Evolutionary conservation across 192 early-diverging fungal genomes (phyloP), one percentile per base, ranked within the genome.

Genomic region (Spinellus fusiger): DNA sequence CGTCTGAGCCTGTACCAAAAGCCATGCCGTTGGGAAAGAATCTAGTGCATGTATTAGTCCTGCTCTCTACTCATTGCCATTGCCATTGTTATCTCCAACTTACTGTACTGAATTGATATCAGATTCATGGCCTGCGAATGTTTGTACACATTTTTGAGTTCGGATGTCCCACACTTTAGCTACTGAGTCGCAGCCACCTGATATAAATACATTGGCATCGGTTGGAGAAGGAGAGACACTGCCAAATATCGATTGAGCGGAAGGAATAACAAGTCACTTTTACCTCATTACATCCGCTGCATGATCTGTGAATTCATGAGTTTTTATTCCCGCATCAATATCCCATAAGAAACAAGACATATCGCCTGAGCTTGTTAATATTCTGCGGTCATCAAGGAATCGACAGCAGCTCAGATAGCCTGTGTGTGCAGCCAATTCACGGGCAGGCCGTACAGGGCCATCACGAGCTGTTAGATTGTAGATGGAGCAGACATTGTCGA

Each of bases 281-380:
- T 73, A 83, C 81, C 81, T 91, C 96, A 98, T 98, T 53, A 98
- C 96, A 70, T 98, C 96, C 46, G 93, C 96, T 3, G 90, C 92
- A 68, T 98, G 96, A 73, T 98, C 96, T 66, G 82, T 93, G 67
- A 97, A 98, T 71, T 97, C 94, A 68, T 91, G 82, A 35, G 85
- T 87, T 79, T 97, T 98, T 68, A 94, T 84, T 51, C 96, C 96
- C 0, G 96, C 93, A 77, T 97, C 96, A 65, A 98, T 93, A 78
- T 98, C 96, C 96, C 96, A 98, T 34, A 98, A 85, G 88, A 98
- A 95, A 73, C 94, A 96, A 57, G 89, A 89, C 92, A 96, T 98
- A 73, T 98, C 96, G 37, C 96, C 96, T 48, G 92, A 94, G 18
- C 84, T 80, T 0, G 96, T 96, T 62, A 98, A 74, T 53, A 98